Percentiles rank a stretch among this genome's conserved stretches.
phyloP scores from a whole-genome alignment of 228 moss, liverwort and hornwort genomes.

The Sphagnum fallax region DNA sequence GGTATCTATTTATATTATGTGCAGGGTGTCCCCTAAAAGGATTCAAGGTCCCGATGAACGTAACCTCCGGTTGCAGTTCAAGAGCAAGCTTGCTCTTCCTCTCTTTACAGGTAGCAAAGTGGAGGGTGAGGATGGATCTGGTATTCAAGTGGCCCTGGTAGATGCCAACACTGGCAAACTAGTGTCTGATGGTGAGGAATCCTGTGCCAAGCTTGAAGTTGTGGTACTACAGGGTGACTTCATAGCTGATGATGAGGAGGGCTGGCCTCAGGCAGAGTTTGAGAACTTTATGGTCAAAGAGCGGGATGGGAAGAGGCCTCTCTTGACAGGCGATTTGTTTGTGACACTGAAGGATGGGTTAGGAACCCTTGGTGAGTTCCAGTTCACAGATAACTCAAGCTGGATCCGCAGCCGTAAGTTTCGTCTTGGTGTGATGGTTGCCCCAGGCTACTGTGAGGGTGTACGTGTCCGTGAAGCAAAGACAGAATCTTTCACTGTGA shows the following conservation, averaged over 20 bases:
- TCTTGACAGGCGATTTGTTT: conserved; percentile 20
- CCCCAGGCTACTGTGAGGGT: conserved; percentile 30
- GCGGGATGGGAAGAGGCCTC: conserved; percentile 25
- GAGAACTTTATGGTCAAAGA: conserved; percentile 20
- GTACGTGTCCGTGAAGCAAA: conserved; percentile 43
- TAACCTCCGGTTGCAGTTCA: conserved; percentile 18
- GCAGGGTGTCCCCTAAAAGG: conserved; percentile 20
- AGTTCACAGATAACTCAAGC: conserved; percentile 26
- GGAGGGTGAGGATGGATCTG: conserved; percentile 21
- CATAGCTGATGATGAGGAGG: conserved; percentile 18
- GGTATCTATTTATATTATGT: background rate
- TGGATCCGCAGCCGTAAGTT: conserved; percentile 32
- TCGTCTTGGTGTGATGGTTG: conserved; percentile 19
- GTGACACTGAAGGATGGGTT: conserved; percentile 25
- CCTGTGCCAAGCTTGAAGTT: conserved; percentile 23
- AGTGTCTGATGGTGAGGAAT: conserved; percentile 13
- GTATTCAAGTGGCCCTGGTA: conserved; percentile 20
- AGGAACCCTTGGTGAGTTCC: conserved; percentile 21
- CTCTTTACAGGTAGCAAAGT: conserved; percentile 28
- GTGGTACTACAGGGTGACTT: conserved; percentile 26
- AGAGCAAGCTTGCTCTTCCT: conserved; percentile 22
- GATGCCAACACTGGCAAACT: conserved; percentile 19
- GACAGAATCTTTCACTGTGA: conserved; percentile 51
- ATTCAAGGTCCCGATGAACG: conserved; percentile 15
- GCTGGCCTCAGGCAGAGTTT: conserved; percentile 23